phyloP scores from a whole-genome alignment of 768 basidiomycete species.

The Boletus insuetus region DNA sequence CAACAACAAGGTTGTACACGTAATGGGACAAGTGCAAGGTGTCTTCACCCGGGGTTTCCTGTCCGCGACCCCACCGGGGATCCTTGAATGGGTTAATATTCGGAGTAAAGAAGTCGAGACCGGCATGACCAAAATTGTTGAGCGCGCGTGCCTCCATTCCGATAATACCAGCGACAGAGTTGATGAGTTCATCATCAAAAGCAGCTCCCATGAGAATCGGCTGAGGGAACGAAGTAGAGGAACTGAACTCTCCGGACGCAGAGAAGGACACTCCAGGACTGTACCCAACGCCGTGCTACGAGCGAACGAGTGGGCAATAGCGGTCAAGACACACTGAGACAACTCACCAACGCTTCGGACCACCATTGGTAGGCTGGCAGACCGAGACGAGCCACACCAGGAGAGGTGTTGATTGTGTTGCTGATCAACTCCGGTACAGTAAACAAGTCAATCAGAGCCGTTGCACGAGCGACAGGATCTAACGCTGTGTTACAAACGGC shows the following conservation, averaged over 20 bases:
- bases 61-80: conserved; percentile 61
- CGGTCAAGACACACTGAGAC: not conserved
- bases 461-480: conserved; percentile 45
- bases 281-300: conserved; percentile 51
- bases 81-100: conserved; percentile 55
- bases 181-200: conserved; percentile 53
- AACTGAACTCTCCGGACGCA: conserved; percentile 48
- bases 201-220: conserved; percentile 54
- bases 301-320: not conserved
- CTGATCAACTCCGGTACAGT: conserved; percentile 49
- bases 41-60: conserved; percentile 63
- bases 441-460: conserved; percentile 47
- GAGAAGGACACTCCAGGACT: conserved; percentile 55
- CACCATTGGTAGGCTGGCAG: conserved; percentile 60
- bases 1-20: conserved; percentile 50
- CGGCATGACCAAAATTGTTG: conserved; percentile 52
- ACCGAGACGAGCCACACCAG: conserved; percentile 38
- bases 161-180: conserved; percentile 46
- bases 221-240: conserved; percentile 57
- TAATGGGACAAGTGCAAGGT: conserved; percentile 52
- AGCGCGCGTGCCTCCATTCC: conserved; percentile 59
- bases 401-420: conserved; percentile 43
- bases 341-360: conserved; percentile 53
- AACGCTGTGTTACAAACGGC: conserved; percentile 47
- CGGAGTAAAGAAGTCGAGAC: conserved; percentile 56